These are phyloP conservation scores for Capniomyces stellatus DNA, from an alignment of 371 early-diverging fungal species.

Conservation along the genomic window DNA sequence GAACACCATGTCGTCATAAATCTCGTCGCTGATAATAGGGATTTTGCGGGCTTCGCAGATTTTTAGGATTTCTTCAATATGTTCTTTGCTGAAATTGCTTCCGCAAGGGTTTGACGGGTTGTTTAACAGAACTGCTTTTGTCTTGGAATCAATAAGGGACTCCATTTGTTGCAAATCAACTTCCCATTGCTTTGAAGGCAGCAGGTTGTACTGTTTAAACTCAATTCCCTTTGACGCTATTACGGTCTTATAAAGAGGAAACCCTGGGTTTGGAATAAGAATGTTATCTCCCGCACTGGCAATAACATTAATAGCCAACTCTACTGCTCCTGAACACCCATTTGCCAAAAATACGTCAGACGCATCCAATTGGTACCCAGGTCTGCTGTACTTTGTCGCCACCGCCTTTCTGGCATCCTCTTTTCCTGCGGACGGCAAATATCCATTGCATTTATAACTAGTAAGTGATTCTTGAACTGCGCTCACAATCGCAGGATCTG, in stretches of 20 bases:
- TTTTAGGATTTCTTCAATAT: constrained; percentile 45
- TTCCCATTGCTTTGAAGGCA: constrained; percentile 70
- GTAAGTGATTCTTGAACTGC: constrained; percentile 44
- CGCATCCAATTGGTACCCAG: constrained; percentile 26
- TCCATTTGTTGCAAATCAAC: constrained; percentile 62
- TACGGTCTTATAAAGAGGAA: constrained; percentile 69
- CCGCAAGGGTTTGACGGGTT: constrained; percentile 88
- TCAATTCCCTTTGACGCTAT: constrained; percentile 64
- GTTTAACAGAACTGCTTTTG: constrained; percentile 66
- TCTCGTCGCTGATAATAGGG: constrained; percentile 81
- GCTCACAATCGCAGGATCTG: constrained; percentile 42
- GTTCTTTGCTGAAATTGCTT: constrained; percentile 56
- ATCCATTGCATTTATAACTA: constrained; percentile 63
- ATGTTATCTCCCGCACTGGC: constrained; percentile 69
- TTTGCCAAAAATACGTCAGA: constrained; percentile 66
- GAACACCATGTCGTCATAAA: constrained; percentile 82
- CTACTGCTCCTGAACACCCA: constrained; percentile 73
- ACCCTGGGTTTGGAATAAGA: constrained; percentile 73
- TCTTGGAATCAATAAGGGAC: constrained; percentile 58
- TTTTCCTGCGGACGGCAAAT: constrained; percentile 67
- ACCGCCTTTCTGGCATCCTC: constrained; percentile 51
- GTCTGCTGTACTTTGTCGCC: constrained; percentile 40
- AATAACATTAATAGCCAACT: constrained; percentile 53
- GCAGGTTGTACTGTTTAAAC: constrained; percentile 52
- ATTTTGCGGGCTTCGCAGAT: constrained; percentile 57